Conservation (phyloP, 2,329 filamentous ascomycete genomes). For the Fusarium hainanense region DNA sequence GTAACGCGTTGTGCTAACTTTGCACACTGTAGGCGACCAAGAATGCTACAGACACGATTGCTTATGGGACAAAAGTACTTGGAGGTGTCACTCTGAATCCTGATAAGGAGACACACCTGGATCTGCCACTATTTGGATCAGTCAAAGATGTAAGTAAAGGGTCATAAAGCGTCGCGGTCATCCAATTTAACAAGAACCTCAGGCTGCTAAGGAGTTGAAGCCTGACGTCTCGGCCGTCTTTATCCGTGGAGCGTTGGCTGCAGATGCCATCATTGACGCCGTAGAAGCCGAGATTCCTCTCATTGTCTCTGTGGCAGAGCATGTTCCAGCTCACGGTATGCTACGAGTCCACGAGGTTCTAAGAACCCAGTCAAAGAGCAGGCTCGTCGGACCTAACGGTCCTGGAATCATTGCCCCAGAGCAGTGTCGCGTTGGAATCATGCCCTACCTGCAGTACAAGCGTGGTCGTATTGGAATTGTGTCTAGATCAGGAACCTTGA, state of each 20-base stretch:
- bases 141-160: conserved; percentile 46
- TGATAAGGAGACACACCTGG: conserved; percentile 49
- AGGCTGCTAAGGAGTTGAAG: conserved; percentile 51
- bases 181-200: not conserved
- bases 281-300: conserved; percentile 83
- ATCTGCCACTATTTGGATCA: conserved; percentile 51
- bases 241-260: conserved; percentile 74
- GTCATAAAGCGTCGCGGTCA: fast-evolving
- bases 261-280: conserved; percentile 76
- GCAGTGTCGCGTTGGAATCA: conserved; percentile 65
- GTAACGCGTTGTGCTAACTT: not conserved
- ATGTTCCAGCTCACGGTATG: conserved; percentile 82
- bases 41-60: conserved; percentile 54
- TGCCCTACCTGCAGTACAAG: conserved; percentile 54
- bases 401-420: conserved; percentile 82
- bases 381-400: conserved; percentile 83
- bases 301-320: conserved; percentile 82
- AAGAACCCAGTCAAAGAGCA: conserved; percentile 75
- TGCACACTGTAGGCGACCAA: conserved; percentile 48
- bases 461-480: conserved; percentile 78
- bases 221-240: conserved; percentile 80
- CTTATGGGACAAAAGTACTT: conserved; percentile 53
- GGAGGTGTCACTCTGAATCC: conserved; percentile 55
- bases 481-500: conserved; percentile 83
- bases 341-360: conserved; percentile 76